Conservation (phyloP, 1,284 basidiomycete species). For the Rhizoctonia solani region DNA sequence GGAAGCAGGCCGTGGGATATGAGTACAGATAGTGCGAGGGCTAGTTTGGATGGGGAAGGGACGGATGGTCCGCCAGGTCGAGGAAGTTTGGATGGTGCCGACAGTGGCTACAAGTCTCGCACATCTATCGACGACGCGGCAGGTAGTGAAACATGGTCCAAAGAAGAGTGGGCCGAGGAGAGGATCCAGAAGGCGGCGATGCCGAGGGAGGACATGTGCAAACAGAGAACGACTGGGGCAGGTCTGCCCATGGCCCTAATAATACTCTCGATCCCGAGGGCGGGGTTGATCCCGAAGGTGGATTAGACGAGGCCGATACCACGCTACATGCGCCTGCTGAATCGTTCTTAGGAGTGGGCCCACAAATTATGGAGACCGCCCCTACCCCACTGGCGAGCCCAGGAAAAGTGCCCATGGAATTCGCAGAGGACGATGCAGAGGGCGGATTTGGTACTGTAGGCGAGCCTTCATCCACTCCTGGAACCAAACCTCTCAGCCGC, state of each 20-base stretch:
- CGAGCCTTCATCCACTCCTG: neutral
- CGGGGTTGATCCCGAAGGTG: constrained; percentile 33
- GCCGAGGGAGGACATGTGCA: constrained; percentile 11
- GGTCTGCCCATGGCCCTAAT: neutral
- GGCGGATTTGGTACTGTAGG: neutral
- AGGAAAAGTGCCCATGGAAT: neutral
- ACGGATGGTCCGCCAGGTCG: constrained; percentile 1
- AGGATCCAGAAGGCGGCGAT: constrained; percentile 11
- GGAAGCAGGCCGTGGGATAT: constrained; percentile 5
- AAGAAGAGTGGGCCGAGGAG: constrained; percentile 13
- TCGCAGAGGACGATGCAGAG: constrained; percentile 13
- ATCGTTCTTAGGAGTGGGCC: constrained; percentile 5
- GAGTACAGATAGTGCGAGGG: neutral
- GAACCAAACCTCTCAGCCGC: constrained; percentile 16
- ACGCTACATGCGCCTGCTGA: constrained; percentile 15
- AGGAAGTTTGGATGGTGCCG: constrained; percentile 28
- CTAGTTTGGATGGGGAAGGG: neutral
- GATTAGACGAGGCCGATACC: constrained; percentile 21
- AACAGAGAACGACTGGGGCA: neutral
- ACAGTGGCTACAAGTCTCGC: constrained; percentile 27
- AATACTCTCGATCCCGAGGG: constrained; percentile 29
- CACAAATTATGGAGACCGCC: constrained; percentile 26
- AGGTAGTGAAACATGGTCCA: neutral
- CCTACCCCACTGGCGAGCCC: constrained; percentile 27
- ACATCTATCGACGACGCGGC: constrained; percentile 3